Percentiles rank a stretch among this genome's conserved stretches.
These are phyloP conservation scores for Terana coerulea DNA, from an alignment of 768 basidiomycete genomes.

Conservation along the genomic window DNA sequence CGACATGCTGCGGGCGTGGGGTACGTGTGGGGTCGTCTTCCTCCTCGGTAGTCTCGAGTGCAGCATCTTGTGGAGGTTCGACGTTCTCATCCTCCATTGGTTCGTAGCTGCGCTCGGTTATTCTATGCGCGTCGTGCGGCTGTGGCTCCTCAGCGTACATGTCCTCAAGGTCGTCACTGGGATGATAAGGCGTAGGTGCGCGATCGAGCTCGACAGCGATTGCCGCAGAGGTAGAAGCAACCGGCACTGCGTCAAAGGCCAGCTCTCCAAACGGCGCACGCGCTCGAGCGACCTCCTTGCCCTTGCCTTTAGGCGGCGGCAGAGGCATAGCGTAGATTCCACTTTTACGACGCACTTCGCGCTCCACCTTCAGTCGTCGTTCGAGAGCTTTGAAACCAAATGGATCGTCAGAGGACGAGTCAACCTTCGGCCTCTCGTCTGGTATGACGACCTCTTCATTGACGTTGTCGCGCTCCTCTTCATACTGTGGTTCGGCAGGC, in stretches of 20 bases:
- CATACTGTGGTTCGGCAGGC: background rate
- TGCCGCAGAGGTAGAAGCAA: conserved; percentile 5
- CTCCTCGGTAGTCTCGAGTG: conserved; percentile 9
- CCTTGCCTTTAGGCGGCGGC: conserved; percentile 4
- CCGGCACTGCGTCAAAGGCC: conserved; percentile 5
- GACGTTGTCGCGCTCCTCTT: conserved; percentile 1
- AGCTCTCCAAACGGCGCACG: conserved; percentile 22
- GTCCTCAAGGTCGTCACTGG: conserved; percentile 22
- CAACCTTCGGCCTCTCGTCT: conserved; percentile 1
- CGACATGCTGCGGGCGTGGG: conserved; percentile 22
- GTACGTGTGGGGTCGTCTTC: conserved; percentile 20
- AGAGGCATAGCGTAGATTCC: background rate
- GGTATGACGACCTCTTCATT: background rate
- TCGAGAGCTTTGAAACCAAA: conserved; percentile 27
- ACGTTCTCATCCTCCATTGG: background rate
- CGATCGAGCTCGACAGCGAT: conserved; percentile 6
- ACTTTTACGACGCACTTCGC: conserved; percentile 5
- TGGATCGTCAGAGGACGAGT: conserved; percentile 19
- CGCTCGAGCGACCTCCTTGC: conserved; percentile 5
- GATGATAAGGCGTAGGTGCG: conserved; percentile 20
- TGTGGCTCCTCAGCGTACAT: conserved; percentile 19
- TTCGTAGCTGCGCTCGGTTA: too few relatives aligned
- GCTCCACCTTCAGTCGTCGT: conserved; percentile 19
- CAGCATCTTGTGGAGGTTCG: conserved; percentile 6
- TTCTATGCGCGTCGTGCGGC: too few relatives aligned